phyloP scores from a whole-genome alignment of 177 flowering plant genomes.

The Vitis hybrid region DNA sequence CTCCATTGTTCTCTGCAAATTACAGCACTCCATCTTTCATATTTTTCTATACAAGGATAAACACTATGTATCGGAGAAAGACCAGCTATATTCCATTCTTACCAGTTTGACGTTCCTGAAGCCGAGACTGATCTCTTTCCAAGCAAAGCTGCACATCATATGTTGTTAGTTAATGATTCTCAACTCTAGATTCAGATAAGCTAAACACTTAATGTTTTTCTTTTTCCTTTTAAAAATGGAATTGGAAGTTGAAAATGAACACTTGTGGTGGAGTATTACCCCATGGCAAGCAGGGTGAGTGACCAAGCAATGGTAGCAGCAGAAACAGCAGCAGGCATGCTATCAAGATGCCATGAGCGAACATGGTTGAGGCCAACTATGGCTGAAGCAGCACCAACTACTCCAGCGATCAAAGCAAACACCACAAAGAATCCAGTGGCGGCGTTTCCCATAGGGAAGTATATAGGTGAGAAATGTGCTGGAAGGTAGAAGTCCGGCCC shows the following conservation, averaged over 20 bases:
- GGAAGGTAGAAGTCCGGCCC: slow-evolving; percentile 56
- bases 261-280: slow-evolving; percentile 27
- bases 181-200: no score
- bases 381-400: slow-evolving; percentile 58
- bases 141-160: slow-evolving; percentile 64
- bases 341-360: slow-evolving; percentile 44
- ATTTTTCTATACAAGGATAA: background rate
- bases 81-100: slow-evolving; percentile 11
- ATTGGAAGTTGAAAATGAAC: background rate
- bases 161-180: background rate
- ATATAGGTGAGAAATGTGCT: slow-evolving; percentile 64
- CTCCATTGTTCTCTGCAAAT: slow-evolving; percentile 91
- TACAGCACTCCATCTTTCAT: background rate
- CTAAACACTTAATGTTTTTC: no score
- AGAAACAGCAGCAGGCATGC: slow-evolving; percentile 54
- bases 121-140: slow-evolving; percentile 68
- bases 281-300: slow-evolving; percentile 72
- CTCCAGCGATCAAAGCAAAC: slow-evolving; percentile 61
- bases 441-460: slow-evolving; percentile 73
- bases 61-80: background rate
- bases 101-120: slow-evolving; percentile 76
- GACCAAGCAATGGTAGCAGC: slow-evolving; percentile 62
- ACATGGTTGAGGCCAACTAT: slow-evolving; percentile 52
- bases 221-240: background rate
- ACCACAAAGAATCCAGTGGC: slow-evolving; percentile 74